A percentile compares a stretch with the other conserved stretches of the same genome.
phyloP scores from a whole-genome alignment of 2,329 filamentous ascomycete genomes.

The Botryotinia calthae region DNA sequence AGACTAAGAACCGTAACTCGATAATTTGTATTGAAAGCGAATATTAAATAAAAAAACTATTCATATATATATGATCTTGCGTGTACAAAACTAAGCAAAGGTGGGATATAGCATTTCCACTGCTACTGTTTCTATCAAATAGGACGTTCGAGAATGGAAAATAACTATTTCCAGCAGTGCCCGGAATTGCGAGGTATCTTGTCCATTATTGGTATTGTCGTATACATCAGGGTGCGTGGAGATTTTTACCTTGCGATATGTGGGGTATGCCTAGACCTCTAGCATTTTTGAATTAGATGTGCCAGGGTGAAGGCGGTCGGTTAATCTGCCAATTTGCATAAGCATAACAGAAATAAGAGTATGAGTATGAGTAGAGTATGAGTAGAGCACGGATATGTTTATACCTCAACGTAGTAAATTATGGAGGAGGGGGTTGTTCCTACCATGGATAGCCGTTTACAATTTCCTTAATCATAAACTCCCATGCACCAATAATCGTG shows the following conservation, averaged over 20 bases:
- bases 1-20: no score
- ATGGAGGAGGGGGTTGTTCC: not conserved
- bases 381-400: not conserved
- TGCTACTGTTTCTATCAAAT: not conserved
- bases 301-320: not conserved
- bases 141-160: not conserved
- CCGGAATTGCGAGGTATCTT: not conserved
- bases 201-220: not conserved
- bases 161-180: not conserved
- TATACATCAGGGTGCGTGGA: not conserved
- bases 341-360: not conserved
- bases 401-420: fast-evolving
- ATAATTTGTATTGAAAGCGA: no score
- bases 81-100: not conserved
- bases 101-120: not conserved
- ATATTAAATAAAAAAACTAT: no score
- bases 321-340: not conserved
- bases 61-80: not conserved
- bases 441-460: not conserved
- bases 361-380: not conserved
- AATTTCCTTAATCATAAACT: not conserved
- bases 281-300: not conserved
- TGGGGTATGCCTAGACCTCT: not conserved
- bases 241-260: not conserved
- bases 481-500: not conserved